Percentiles rank a stretch among this genome's conserved stretches.
These are phyloP conservation scores for Cercophora samala DNA, from an alignment of 495 filamentous ascomycete genomes.

Conservation along the genomic window DNA sequence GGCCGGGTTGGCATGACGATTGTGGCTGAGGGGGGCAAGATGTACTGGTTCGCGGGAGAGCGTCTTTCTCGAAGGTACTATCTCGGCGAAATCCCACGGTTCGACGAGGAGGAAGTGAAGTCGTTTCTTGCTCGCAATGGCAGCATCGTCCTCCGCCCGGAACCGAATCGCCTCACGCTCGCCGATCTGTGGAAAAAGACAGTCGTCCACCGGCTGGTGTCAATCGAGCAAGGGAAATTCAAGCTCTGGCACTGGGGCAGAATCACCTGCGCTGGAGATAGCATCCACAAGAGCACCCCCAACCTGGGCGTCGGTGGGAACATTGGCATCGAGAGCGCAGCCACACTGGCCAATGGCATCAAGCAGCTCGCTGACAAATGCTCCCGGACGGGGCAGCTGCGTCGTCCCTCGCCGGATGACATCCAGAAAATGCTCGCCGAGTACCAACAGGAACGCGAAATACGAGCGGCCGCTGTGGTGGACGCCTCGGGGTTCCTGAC, in stretches of 20 bases:
- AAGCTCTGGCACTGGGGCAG: conserved; percentile 45
- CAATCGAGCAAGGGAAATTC: conserved; percentile 43
- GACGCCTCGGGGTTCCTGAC: conserved; percentile 8
- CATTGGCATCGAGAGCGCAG: conserved; percentile 25
- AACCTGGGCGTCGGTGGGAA: conserved; percentile 33
- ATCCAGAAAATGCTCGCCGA: background rate
- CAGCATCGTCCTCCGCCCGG: conserved; percentile 30
- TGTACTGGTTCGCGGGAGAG: conserved; percentile 41
- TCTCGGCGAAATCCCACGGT: conserved; percentile 26
- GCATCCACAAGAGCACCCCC: conserved; percentile 46
- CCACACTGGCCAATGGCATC: conserved; percentile 21
- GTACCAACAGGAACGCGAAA: background rate
- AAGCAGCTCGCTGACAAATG: conserved; percentile 12
- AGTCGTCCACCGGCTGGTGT: conserved; percentile 19
- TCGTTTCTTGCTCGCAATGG: conserved; percentile 28
- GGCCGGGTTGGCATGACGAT: conserved; percentile 27
- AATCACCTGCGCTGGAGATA: conserved; percentile 51
- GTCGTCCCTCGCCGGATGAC: background rate
- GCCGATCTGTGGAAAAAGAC: conserved; percentile 33
- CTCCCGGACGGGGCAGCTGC: conserved; percentile 1
- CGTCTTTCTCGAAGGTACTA: conserved; percentile 13
- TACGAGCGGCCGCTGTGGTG: conserved; percentile 9
- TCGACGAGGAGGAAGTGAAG: conserved; percentile 36
- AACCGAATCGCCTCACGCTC: conserved; percentile 23
- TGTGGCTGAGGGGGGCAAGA: conserved; percentile 24